Evolutionary conservation across 2,329 filamentous ascomycete species (phyloP).

Genomic region (Chaetomiaceae sp.): DNA sequence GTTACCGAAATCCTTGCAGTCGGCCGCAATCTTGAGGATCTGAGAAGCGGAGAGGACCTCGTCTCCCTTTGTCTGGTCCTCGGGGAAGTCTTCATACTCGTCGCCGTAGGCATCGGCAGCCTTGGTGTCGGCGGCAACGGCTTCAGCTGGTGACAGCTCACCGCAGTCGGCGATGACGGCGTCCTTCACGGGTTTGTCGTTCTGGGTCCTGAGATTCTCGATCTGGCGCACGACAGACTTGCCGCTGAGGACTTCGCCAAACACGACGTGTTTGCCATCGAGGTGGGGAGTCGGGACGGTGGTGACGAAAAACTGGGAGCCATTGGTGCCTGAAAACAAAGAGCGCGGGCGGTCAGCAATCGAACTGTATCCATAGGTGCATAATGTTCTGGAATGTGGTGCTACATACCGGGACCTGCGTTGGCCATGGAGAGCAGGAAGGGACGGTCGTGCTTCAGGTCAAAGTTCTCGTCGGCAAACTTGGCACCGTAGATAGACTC

Average conservation of each 20-base stretch:
- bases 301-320: conserved; percentile 97
- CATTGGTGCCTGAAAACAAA: conserved; percentile 67
- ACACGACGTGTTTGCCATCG: conserved; percentile 95
- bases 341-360: neutral
- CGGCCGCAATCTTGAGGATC: conserved; percentile 72
- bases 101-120: conserved; percentile 78
- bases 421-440: conserved; percentile 98
- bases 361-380: neutral
- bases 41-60: conserved; percentile 60
- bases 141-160: conserved; percentile 69
- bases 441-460: conserved; percentile 83
- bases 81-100: conserved; percentile 91
- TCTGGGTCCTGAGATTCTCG: conserved; percentile 73
- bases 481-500: conserved; percentile 97
- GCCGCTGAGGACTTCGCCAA: conserved; percentile 87
- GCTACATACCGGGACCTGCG: conserved; percentile 71
- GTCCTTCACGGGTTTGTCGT: conserved; percentile 73
- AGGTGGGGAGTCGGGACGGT: conserved; percentile 93
- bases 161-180: conserved; percentile 79
- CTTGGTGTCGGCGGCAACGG: conserved; percentile 58
- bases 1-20: conserved; percentile 90
- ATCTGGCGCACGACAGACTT: conserved; percentile 88
- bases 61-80: conserved; percentile 58
- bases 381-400: neutral
- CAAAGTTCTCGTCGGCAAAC: conserved; percentile 96